Conservation (phyloP, 2,329 filamentous ascomycete genomes). For the Thyridium curvatum region DNA sequence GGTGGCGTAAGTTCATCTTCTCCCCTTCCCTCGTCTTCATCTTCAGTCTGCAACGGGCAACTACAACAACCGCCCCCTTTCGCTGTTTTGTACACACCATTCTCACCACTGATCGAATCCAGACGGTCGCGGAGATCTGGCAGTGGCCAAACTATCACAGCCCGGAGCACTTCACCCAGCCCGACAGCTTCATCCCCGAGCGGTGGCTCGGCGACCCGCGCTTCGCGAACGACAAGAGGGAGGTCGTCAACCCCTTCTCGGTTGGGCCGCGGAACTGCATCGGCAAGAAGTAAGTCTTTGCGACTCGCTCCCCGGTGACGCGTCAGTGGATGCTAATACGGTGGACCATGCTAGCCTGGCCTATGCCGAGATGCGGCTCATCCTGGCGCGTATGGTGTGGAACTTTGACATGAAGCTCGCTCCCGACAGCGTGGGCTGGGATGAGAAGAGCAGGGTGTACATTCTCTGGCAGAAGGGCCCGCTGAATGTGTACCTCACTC, state of each 20-base stretch:
- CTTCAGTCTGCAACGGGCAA: too few relatives aligned
- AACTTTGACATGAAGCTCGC: slow-evolving; percentile 40
- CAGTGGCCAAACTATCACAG: slow-evolving; percentile 39
- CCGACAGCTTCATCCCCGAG: slow-evolving; percentile 39
- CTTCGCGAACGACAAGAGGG: slow-evolving; percentile 33
- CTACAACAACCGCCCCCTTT: too few relatives aligned
- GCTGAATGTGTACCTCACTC: slow-evolving; percentile 16
- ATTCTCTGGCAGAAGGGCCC: slow-evolving; percentile 32
- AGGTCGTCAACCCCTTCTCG: slow-evolving; percentile 40
- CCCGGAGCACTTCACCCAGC: slow-evolving; percentile 34
- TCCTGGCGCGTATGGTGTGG: slow-evolving; percentile 39
- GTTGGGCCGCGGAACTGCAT: slow-evolving; percentile 43
- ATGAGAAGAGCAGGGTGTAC: slow-evolving; percentile 28
- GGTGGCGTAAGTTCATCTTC: too few relatives aligned
- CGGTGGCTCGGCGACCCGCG: slow-evolving; percentile 32
- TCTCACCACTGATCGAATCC: not conserved
- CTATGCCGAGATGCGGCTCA: slow-evolving; percentile 42
- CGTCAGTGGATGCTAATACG: not conserved
- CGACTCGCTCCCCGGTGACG: too few relatives aligned
- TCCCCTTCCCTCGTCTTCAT: too few relatives aligned
- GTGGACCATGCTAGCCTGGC: slow-evolving; percentile 28
- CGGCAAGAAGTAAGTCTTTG: slow-evolving; percentile 36
- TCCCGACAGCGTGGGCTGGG: slow-evolving; percentile 29
- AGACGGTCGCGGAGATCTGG: slow-evolving; percentile 35
- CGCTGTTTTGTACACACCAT: too few relatives aligned